Evolutionary conservation across 2,329 filamentous ascomycete genomes (phyloP), one percentile per base, ranked within the genome.

Genomic region (Cordyceps tenuipes): DNA sequence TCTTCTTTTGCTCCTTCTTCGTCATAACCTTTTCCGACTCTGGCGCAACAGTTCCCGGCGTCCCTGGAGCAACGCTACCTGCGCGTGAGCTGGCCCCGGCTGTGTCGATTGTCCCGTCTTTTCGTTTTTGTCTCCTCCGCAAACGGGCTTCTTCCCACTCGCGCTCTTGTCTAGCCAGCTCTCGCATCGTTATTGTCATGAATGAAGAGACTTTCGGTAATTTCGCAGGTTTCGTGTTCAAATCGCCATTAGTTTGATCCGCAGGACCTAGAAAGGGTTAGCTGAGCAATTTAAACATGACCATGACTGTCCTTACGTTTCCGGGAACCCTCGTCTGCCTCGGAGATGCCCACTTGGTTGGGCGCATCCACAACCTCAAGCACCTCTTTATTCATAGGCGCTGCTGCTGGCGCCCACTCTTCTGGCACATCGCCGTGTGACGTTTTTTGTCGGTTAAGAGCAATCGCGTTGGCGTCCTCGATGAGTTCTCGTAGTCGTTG

Each of bases 1-100:
- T 88, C 72, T 87, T 90, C 69, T 88, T 84, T 62, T 79, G 80
- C 71, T 96, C 91, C 75, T 97, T 97, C 79, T 97, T 97, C 5
- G 88, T 89, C 56, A 90, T 80, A 3, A 85, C 80, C 71, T 91
- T 93, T 64, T 83, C 80, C 1, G 77, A 70, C 58, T 88, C 86
- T 0, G 86, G 82, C 1, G 86, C 84, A 47, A 83, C 79, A 1
- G 83, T 78, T 6, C 83, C 84, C 3, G 86, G 83, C 0, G 84
- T 87, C 2, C 81, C 81, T 12, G 83, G 79, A 17, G 83, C 83
- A 13, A 80, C 76, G 26, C 83, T 83, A 15, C 83, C 79, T 29
- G 82, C 67, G 64, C 84, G 78, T 17, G 82, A 80, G 12, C 74
- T 72, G 13, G 74, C 72, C 56, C 76, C 74, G 47, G 72, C 74